Evolutionary conservation across 441 rosid species (phyloP).

Genomic region (Syzygium malaccense): DNA sequence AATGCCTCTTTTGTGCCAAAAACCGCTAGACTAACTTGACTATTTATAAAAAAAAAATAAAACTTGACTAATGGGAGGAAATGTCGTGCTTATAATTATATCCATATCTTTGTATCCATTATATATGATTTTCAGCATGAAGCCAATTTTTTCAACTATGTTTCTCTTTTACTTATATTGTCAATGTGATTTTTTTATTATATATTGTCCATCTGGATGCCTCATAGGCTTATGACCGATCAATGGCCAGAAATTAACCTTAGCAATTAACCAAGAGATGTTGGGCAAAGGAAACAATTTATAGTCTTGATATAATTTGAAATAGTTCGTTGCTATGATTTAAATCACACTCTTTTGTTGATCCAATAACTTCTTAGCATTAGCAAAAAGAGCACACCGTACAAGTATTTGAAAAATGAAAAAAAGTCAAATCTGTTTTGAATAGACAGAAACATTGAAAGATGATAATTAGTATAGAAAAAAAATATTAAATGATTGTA

Average conservation of each 20-base stretch:
- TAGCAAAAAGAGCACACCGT: background rate
- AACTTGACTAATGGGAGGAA: background rate
- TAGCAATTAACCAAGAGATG: background rate
- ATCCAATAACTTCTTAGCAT: background rate
- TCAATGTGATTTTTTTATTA: background rate
- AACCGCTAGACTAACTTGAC: background rate
- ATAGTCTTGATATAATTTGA: no score
- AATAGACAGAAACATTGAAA: background rate
- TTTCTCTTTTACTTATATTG: background rate
- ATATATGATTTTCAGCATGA: background rate
- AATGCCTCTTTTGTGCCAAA: background rate
- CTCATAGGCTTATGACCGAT: accelerated
- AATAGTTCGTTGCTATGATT: background rate
- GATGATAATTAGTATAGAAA: background rate
- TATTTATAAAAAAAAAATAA: no score
- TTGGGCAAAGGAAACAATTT: background rate
- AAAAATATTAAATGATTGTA: no score
- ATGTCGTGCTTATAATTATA: background rate
- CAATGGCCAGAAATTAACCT: background rate
- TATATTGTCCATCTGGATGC: background rate
- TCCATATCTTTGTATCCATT: no score
- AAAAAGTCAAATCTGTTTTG: no score
- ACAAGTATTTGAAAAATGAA: no score
- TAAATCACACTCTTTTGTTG: background rate
- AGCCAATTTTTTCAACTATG: background rate